Base-by-base conservation (phyloP, 495 filamentous ascomycete genomes). In the Trichocladium uniseriatum region DNA sequence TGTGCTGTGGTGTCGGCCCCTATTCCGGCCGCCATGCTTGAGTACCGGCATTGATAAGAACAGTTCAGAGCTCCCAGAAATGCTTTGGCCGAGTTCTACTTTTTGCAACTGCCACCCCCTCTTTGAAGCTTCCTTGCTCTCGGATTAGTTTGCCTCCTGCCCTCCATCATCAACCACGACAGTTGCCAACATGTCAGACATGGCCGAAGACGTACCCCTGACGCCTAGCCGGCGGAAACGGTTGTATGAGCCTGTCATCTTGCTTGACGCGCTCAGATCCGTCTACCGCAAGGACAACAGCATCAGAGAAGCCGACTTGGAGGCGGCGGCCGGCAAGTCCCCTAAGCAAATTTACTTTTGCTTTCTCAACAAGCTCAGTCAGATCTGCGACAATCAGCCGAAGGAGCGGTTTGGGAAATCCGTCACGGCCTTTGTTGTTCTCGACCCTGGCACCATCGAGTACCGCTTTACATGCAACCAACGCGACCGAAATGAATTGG, bases 321-420 rank as follows among this genome's bases (percentile, higher is more conserved):
- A 58, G 11, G 29, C 21, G 0, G 19, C 6, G 5, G n/a, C 5
- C 13, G 50, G 44, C 24, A 56, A 37, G 16, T 48, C 49, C 0
- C 44, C 45, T 0, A 31, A 44, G 27, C 16, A 54, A 16, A 39
- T 27, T 2, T 62, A 50, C 41, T 29, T 21, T 6, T 58, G 54
- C 28, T 63, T 63, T 15, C 51, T 61, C 27, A 54, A 65, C 52
- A 65, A 63, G 37, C 39, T 63, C 0, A 39, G 22, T 24, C 60
- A 63, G 20, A 54, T 65, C 8, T 65, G 60, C 49, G 51, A 59
- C 51, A 61, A 14, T 35, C 27, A 20, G 8, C 13, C 38, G 3
- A 32, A 27, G 13, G 16, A 39, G 20, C 11, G 14, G 0, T 31
- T 48, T 13, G 53, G 50, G 11, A 52, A 50, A 1, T 61, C 53